A percentile compares a stretch with the other conserved stretches of the same genome.
Conservation (phyloP, 768 basidiomycete species). For the Trametes punicea region DNA sequence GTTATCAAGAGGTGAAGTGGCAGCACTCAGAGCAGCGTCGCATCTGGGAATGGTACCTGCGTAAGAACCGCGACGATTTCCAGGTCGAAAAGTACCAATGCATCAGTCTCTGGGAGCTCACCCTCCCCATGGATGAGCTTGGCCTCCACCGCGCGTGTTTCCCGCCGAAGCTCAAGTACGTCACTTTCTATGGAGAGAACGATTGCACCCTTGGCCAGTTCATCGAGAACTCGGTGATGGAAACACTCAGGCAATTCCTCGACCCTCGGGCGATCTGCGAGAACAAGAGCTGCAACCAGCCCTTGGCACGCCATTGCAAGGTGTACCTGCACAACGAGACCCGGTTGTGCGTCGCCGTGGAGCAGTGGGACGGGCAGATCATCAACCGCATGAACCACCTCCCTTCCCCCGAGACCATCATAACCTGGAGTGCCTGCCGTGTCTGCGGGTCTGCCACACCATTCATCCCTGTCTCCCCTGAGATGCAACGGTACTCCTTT, state of each 20-base stretch:
- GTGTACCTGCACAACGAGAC: constrained; percentile 90
- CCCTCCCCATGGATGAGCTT: constrained; percentile 68
- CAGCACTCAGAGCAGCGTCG: constrained; percentile 84
- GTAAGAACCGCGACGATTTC: constrained; percentile 83
- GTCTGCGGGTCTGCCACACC: constrained; percentile 77
- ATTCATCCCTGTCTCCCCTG: constrained; percentile 85
- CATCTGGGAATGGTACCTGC: constrained; percentile 94
- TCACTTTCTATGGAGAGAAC: constrained; percentile 90
- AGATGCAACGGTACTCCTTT: constrained; percentile 92
- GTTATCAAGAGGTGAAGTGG: constrained; percentile 65
- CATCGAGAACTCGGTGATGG: constrained; percentile 75
- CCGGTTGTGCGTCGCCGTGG: constrained; percentile 78
- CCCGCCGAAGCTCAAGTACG: constrained; percentile 65
- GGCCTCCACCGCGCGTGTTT: constrained; percentile 73
- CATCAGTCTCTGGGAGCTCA: constrained; percentile 76
- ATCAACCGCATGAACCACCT: constrained; percentile 48
- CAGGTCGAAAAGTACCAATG: constrained; percentile 92
- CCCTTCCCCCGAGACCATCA: constrained; percentile 68
- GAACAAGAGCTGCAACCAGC: constrained; percentile 81
- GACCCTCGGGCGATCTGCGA: constrained; percentile 77
- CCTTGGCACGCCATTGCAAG: constrained; percentile 78
- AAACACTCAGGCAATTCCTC: constrained; percentile 63
- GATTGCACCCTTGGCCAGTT: constrained; percentile 92
- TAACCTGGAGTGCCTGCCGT: constrained; percentile 89
- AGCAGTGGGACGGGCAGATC: constrained; percentile 83